Conservation (phyloP, 2,329 filamentous ascomycete genomes). For the Dothideomycetes sp. region DNA sequence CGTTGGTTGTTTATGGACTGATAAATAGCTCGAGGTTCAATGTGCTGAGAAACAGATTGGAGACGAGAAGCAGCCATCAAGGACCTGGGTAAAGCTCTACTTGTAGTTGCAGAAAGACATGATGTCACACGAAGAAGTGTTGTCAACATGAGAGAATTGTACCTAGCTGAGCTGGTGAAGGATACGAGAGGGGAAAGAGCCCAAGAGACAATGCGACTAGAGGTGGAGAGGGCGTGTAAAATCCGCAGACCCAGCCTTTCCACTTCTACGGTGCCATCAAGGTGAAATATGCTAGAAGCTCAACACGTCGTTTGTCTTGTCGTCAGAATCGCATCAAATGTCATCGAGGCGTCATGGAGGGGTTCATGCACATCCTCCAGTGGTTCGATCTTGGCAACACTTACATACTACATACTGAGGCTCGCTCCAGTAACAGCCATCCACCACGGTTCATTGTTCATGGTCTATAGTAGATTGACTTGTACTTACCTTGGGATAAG, state of each 20-base stretch:
- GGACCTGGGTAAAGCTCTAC: conserved; percentile 3
- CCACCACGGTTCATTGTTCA: too few species aligned
- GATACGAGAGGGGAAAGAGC: not conserved
- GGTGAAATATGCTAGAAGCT: not conserved
- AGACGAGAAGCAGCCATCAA: conserved; percentile 4
- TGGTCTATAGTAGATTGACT: too few species aligned
- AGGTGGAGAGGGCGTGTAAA: too few species aligned
- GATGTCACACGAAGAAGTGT: conserved; percentile 1
- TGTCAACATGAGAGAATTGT: conserved; percentile 7
- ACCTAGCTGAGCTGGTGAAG: not conserved
- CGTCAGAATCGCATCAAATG: conserved; percentile 11
- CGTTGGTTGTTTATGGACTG: not conserved
- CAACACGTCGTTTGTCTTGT: conserved; percentile 3
- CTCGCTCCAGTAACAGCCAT: too few species aligned
- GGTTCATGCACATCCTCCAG: too few species aligned
- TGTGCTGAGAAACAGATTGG: conserved; percentile 7
- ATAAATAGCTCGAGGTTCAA: conserved; percentile 2
- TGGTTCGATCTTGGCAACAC: too few species aligned
- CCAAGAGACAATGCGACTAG: not conserved
- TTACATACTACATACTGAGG: too few species aligned
- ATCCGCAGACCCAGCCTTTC: too few species aligned
- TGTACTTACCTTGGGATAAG: too few species aligned
- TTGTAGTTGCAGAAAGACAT: not conserved
- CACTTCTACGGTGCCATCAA: too few species aligned
- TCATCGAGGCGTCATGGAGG: conserved; percentile 7